Evolutionary conservation across 805 yeast genomes (phyloP), one percentile per base, ranked within the genome.

Genomic region (Saccharomycopsis sp.): DNA sequence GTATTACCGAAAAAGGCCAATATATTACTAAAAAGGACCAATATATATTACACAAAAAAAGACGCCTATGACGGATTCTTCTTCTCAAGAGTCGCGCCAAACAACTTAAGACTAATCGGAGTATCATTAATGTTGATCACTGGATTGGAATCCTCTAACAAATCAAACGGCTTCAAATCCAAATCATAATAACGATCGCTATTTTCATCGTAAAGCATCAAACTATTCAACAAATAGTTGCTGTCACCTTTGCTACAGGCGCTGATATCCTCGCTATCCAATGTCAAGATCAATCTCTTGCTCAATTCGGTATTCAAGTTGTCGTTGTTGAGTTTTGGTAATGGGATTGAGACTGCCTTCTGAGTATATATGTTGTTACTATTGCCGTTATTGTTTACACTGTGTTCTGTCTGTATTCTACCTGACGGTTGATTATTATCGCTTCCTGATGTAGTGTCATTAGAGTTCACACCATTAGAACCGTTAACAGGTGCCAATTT

Each of bases 131-230:
- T 62, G 3, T 78, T 72, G 58, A 74, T 70, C 3, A 70, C 64
- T 0, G 83, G 79, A 62, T 73, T 78, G 0, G 84, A 72, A 56
- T 84, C 87, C 64, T 83, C 87, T 52, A 84, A 73, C 63, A 83
- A 65, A 63, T 84, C 89, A 68, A 83, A 82, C 12, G 82, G 72
- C 60, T 79, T 75, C 52, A 77, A 65, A 23, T 67, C 71, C 58
- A 80, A 73, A 35, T 74, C 77, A 12, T 68, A 61, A 61, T 73
- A 73, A 38, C 64, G 58, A 54, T 67, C 67, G 8, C 64, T 60
- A 2, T 67, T 57, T 56, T 64, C 67, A 35, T 71, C 68, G 54
- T 62, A 66, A 1, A 74, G 55, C 52, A 65, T 63, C 25, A 73
- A 63, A 55, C 69, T 66, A 2, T 54, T 52, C 2, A 57, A 52